phyloP scores from a whole-genome alignment of 768 basidiomycete species.

The Russula lepida region DNA sequence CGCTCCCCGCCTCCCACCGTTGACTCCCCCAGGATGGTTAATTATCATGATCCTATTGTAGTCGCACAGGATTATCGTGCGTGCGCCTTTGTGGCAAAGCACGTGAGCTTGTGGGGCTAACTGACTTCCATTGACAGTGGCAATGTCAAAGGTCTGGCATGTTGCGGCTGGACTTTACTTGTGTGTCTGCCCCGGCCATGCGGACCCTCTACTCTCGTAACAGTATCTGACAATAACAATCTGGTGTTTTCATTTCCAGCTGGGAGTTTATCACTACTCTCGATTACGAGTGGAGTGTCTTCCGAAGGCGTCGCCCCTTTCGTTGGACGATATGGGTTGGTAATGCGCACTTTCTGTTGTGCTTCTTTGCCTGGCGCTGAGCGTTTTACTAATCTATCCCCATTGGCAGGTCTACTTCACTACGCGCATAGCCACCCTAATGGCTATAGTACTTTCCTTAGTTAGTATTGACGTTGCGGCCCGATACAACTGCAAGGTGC shows the following conservation, averaged over 20 bases:
- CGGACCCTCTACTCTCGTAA: not conserved
- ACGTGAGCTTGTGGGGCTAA: not conserved
- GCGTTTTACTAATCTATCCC: no score
- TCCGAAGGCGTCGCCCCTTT: not conserved
- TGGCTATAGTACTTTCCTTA: not conserved
- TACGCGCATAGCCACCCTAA: not conserved
- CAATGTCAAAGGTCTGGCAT: not conserved
- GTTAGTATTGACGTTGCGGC: not conserved
- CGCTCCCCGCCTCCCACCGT: not conserved
- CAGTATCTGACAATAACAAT: not conserved
- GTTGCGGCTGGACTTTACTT: not conserved
- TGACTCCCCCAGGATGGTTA: not conserved
- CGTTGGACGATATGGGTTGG: not conserved
- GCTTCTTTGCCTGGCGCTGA: not conserved
- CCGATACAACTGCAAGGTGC: not conserved
- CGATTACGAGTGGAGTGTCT: not conserved
- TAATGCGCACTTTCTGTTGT: not conserved
- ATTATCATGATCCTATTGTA: not conserved
- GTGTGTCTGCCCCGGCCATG: not conserved
- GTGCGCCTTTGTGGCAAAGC: not conserved
- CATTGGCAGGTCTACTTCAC: not conserved
- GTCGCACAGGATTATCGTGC: not conserved
- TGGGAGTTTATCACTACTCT: not conserved
- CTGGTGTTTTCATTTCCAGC: not conserved
- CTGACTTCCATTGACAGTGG: not conserved